A percentile compares a stretch with the other conserved stretches of the same genome.
phyloP scores from a whole-genome alignment of 2,329 filamentous ascomycete species.

The Massarina eburnea region DNA sequence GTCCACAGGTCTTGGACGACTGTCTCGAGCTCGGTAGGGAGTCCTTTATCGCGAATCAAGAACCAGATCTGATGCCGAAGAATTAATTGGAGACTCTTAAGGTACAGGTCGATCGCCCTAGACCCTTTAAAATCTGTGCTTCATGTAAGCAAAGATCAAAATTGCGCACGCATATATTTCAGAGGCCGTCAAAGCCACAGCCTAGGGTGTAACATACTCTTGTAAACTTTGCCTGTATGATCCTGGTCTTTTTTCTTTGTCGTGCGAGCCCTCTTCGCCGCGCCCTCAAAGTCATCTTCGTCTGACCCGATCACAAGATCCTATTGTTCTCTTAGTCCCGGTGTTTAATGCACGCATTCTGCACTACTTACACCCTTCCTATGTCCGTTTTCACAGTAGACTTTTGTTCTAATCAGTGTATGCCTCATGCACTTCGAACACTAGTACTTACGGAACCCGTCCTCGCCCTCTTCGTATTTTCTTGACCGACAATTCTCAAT shows the following conservation, averaged over 20 bases:
- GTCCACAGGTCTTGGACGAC: slow-evolving; percentile 85
- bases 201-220: slow-evolving; percentile 43
- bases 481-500: slow-evolving; percentile 70
- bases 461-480: slow-evolving; percentile 67
- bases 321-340: slow-evolving; percentile 16
- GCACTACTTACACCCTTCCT: slow-evolving; percentile 65
- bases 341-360: neutral
- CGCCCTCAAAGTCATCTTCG: slow-evolving; percentile 67
- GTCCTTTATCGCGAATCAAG: slow-evolving; percentile 66
- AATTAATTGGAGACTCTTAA: slow-evolving; percentile 82
- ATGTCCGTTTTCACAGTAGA: slow-evolving; percentile 80
- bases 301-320: slow-evolving; percentile 50
- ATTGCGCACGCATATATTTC: too few species aligned
- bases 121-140: slow-evolving; percentile 63
- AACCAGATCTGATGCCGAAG: slow-evolving; percentile 79
- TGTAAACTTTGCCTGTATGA: slow-evolving; percentile 54
- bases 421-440: too few species aligned
- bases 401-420: too few species aligned
- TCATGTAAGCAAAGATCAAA: slow-evolving; percentile 30
- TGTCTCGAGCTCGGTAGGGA: slow-evolving; percentile 74
- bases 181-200: too few species aligned
- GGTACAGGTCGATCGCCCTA: slow-evolving; percentile 73
- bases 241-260: slow-evolving; percentile 55
- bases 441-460: too few species aligned
- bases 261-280: slow-evolving; percentile 56